Conservation (phyloP, 768 basidiomycete species). For the Auricularia sp. region DNA sequence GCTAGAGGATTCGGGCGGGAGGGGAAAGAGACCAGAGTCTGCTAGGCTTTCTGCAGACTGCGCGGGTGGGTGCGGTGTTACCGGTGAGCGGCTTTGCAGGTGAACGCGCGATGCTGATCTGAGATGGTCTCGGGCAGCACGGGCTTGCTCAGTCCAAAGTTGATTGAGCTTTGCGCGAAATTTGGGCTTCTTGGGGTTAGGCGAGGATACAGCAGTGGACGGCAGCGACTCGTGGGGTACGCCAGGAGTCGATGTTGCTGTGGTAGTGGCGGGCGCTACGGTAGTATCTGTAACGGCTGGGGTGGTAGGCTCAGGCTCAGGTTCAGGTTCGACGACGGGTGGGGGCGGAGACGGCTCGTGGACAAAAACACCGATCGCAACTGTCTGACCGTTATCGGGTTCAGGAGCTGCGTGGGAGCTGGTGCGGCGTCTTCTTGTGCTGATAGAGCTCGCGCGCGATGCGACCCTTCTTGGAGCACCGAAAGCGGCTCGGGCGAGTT, state of each 20-base stretch:
- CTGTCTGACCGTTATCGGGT: neutral
- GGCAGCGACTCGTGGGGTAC: neutral
- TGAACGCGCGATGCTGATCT: neutral
- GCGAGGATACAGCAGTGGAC: neutral
- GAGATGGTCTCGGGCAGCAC: no score
- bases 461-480: neutral
- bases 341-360: neutral
- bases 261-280: neutral
- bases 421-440: neutral
- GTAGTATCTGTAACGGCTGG: neutral
- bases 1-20: neutral
- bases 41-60: neutral
- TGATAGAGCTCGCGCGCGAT: neutral
- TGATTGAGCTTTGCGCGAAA: neutral
- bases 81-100: neutral
- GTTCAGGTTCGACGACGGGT: neutral
- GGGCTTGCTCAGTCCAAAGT: neutral
- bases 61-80: neutral
- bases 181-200: neutral
- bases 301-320: neutral
- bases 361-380: no score
- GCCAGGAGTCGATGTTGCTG: neutral
- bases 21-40: neutral
- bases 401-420: neutral
- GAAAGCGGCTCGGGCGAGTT: neutral